Evolutionary conservation across 2,329 filamentous ascomycete genomes (phyloP).

Genomic region (Chaetomium sp.): DNA sequence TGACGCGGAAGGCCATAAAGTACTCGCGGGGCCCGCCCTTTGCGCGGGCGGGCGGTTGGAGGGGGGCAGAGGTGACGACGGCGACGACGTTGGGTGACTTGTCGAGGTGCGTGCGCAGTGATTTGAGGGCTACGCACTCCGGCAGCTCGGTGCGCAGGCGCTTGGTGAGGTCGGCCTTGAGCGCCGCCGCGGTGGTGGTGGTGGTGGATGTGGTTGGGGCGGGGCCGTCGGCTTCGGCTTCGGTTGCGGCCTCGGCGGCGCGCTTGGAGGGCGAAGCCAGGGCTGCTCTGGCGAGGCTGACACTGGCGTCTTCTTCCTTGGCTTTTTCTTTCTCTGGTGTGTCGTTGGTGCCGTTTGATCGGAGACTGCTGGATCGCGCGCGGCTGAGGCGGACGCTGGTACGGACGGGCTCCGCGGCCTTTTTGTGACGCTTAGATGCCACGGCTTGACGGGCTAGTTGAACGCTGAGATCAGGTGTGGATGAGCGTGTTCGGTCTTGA

Average conservation of each 20-base stretch:
- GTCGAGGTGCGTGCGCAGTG: conserved; percentile 52
- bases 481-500: conserved; percentile 2
- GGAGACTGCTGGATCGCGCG: conserved; percentile 37
- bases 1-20: conserved; percentile 59
- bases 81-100: conserved; percentile 56
- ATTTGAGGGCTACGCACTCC: conserved; percentile 56
- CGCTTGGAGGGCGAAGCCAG: conserved; percentile 37
- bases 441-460: conserved; percentile 34
- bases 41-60: conserved; percentile 55
- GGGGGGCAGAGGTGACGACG: conserved; percentile 53
- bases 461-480: conserved; percentile 35
- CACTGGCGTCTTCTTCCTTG: conserved; percentile 36
- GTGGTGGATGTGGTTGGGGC: neutral
- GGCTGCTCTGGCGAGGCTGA: conserved; percentile 39
- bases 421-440: conserved; percentile 28
- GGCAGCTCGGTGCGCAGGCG: conserved; percentile 53
- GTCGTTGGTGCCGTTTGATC: conserved; percentile 32
- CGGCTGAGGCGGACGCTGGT: conserved; percentile 35
- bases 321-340: conserved; percentile 34
- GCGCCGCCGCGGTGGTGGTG: conserved; percentile 32
- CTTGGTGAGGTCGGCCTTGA: conserved; percentile 52
- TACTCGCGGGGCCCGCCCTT: conserved; percentile 62
- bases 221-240: conserved; percentile 16
- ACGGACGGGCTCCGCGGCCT: conserved; percentile 28
- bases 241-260: neutral